phyloP scores from a whole-genome alignment of 75 land plant genomes.

The Cryptomeria japonica region DNA sequence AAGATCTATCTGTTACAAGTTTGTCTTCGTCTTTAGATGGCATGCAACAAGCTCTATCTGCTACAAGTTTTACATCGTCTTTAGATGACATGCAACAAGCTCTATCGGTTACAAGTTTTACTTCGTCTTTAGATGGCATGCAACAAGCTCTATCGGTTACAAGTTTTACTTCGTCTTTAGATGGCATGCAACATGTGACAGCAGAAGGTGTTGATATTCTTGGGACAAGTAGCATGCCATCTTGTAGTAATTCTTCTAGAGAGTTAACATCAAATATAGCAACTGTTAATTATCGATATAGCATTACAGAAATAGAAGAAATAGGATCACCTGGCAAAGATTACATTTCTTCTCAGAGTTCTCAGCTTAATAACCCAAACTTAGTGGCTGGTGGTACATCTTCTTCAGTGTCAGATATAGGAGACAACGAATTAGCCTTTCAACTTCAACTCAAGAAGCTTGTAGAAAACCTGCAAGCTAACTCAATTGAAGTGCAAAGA shows the following conservation, averaged over 20 bases:
- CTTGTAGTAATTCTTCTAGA: background rate
- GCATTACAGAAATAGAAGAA: background rate
- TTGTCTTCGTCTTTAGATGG: background rate
- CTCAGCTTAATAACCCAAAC: background rate
- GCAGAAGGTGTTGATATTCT: background rate
- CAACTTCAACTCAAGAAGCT: conserved; percentile 28
- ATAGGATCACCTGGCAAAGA: background rate
- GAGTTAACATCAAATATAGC: background rate
- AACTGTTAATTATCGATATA: background rate
- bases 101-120: background rate
- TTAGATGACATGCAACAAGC: background rate
- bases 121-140: background rate
- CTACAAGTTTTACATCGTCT: background rate
- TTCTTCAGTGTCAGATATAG: conserved; percentile 20
- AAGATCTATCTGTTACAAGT: background rate
- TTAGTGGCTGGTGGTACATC: background rate
- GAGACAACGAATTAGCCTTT: conserved; percentile 19
- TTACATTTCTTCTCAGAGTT: conserved; percentile 9
- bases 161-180: background rate
- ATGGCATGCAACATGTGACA: background rate
- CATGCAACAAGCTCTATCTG: background rate
- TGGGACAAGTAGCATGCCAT: background rate
- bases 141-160: background rate
- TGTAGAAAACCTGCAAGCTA: conserved; percentile 22
- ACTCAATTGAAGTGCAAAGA: conserved; percentile 19